phyloP scores from a whole-genome alignment of 2,329 filamentous ascomycete species.

The Aspergillus glaucus region DNA sequence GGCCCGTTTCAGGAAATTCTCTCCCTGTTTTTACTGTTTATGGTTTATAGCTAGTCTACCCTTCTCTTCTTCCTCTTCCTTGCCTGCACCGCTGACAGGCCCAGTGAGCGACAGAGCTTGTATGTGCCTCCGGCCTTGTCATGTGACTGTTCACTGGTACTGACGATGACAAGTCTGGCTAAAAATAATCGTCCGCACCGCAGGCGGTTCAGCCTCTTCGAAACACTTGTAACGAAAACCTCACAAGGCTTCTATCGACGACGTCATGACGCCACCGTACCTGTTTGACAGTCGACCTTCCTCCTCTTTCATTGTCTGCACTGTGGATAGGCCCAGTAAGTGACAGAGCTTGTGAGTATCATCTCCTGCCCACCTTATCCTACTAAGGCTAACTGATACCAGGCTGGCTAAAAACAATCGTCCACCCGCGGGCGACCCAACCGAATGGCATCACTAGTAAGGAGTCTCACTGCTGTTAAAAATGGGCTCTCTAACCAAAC shows the following conservation, averaged over 20 bases:
- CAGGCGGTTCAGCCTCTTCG: not conserved
- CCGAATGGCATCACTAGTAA: not conserved
- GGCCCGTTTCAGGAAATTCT: not conserved
- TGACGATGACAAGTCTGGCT: conserved; percentile 7
- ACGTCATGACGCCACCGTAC: too few relatives aligned
- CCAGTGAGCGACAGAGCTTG: not conserved
- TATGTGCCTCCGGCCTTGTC: not conserved
- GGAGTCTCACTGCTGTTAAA: not conserved
- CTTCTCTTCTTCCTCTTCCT: not conserved
- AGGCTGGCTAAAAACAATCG: not conserved
- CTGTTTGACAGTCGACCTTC: not conserved
- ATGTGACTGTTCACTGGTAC: not conserved
- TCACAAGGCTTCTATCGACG: too few relatives aligned
- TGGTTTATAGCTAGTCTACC: not conserved
- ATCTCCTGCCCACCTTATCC: not conserved
- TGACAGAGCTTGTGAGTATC: conserved; percentile 1
- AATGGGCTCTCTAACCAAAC: not conserved
- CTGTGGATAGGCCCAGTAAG: not conserved
- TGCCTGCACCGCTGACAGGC: not conserved
- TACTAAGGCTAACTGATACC: not conserved
- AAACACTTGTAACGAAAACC: too few relatives aligned
- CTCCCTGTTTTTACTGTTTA: not conserved
- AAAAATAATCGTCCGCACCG: conserved; percentile 7
- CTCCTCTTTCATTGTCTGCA: not conserved
- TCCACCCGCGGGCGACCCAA: not conserved